These are phyloP conservation scores for Gossypium trilobum DNA, from an alignment of 441 rosid genomes.

Conservation along the genomic window DNA sequence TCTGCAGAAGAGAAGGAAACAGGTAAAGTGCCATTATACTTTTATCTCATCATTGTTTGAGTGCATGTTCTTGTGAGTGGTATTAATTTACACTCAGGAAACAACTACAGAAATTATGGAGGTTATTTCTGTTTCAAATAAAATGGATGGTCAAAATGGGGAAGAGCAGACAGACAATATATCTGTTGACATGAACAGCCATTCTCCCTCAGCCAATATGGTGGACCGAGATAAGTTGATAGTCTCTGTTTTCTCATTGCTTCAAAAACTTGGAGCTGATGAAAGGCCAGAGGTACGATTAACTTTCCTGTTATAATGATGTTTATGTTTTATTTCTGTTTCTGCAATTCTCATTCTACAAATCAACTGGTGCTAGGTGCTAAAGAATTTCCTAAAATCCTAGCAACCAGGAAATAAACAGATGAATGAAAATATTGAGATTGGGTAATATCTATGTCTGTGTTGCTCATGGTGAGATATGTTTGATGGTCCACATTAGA, in stretches of 20 bases:
- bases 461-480: not conserved
- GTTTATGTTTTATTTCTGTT: constrained; percentile 5
- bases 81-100: constrained; percentile 7
- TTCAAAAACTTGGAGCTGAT: constrained; percentile 91
- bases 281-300: constrained; percentile 87
- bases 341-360: constrained; percentile 4
- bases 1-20: constrained; percentile 45
- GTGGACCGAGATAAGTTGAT: constrained; percentile 60
- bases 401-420: not conserved
- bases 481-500: not conserved
- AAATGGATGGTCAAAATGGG: constrained; percentile 37
- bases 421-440: not conserved
- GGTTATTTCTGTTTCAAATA: constrained; percentile 28
- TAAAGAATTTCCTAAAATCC: not conserved
- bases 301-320: constrained; percentile 14
- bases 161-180: constrained; percentile 29
- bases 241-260: constrained; percentile 78
- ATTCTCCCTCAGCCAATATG: constrained; percentile 24
- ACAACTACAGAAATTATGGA: constrained; percentile 28
- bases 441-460: constrained; percentile 1
- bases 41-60: constrained; percentile 8
- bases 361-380: not conserved
- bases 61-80: not conserved
- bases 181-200: constrained; percentile 30
- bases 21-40: constrained; percentile 30